Percentiles rank a stretch among this genome's conserved stretches.
phyloP scores from a whole-genome alignment of 257 asterid species.

The Scutellaria barbata region DNA sequence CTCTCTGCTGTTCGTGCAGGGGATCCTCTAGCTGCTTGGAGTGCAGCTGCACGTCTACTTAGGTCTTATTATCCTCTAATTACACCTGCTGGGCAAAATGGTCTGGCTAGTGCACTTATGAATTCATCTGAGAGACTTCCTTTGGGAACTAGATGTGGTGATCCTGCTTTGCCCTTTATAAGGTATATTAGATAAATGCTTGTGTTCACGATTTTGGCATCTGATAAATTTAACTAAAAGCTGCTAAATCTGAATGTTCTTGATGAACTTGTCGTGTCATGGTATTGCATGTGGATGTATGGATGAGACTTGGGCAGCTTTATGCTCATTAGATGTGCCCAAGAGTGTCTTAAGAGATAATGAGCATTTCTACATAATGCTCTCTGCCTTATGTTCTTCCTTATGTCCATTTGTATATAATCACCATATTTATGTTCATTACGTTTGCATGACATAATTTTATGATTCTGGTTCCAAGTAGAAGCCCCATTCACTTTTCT shows the following conservation, averaged over 20 bases:
- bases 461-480: constrained; percentile 10
- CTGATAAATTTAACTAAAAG: constrained; percentile 24
- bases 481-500: constrained; percentile 16
- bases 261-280: constrained; percentile 25
- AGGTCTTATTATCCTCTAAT: constrained; percentile 97
- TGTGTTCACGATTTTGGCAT: constrained; percentile 30
- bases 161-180: constrained; percentile 95
- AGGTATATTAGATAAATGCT: constrained; percentile 56
- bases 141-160: constrained; percentile 90
- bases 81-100: constrained; percentile 98
- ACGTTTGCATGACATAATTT: constrained; percentile 18
- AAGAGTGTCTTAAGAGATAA: not conserved
- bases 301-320: constrained; percentile 35
- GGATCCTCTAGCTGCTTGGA: constrained; percentile 99
- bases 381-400: constrained; percentile 8
- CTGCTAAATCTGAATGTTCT: constrained; percentile 11
- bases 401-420: not conserved
- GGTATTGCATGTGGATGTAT: constrained; percentile 32
- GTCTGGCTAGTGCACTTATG: constrained; percentile 85
- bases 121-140: constrained; percentile 95
- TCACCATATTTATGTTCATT: constrained; percentile 1
- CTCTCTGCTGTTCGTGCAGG: constrained; percentile 97
- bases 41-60: constrained; percentile 98
- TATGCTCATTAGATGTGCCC: constrained; percentile 8
- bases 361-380: not conserved